Conservation (phyloP, 2,329 filamentous ascomycete species). For the Epichloe aotearoae region DNA sequence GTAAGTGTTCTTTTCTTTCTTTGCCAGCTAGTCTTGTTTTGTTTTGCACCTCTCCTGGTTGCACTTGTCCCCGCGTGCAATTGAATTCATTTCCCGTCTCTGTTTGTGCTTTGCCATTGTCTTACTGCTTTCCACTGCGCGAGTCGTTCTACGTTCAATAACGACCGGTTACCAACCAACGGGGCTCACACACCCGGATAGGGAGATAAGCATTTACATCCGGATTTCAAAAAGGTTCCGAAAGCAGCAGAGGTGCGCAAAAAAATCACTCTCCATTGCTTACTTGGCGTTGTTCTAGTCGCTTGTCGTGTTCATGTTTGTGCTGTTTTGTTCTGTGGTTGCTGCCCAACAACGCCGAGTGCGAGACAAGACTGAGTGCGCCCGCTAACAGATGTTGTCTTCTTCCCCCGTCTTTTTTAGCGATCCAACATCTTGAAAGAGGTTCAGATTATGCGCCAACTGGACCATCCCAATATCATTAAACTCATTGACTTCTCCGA, state of each 20-base stretch:
- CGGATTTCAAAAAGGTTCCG: constrained; percentile 87
- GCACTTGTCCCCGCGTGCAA: constrained; percentile 1
- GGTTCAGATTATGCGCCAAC: constrained; percentile 94
- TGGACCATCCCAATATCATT: constrained; percentile 93
- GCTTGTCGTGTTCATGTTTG: constrained; percentile 14
- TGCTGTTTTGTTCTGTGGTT: constrained; percentile 13
- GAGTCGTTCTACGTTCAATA: background rate
- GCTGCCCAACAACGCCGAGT: background rate
- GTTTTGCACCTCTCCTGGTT: background rate
- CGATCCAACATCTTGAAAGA: constrained; percentile 96
- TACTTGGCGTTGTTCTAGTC: constrained; percentile 21
- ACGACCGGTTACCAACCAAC: constrained; percentile 38
- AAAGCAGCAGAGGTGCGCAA: constrained; percentile 90
- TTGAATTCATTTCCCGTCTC: constrained; percentile 9
- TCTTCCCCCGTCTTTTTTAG: constrained; percentile 31
- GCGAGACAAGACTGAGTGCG: background rate
- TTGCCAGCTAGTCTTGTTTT: constrained; percentile 7
- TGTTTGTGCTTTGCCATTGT: constrained; percentile 11
- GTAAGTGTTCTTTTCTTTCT: constrained; percentile 45
- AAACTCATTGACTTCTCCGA: constrained; percentile 90
- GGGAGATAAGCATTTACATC: constrained; percentile 87
- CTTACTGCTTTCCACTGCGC: constrained; percentile 1
- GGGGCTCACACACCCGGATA: constrained; percentile 37
- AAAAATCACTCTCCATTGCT: constrained; percentile 18
- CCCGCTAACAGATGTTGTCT: constrained; percentile 5